These are phyloP conservation scores for Trichocladium uniseriatum DNA, from an alignment of 495 filamentous ascomycete species.

Conservation along the genomic window DNA sequence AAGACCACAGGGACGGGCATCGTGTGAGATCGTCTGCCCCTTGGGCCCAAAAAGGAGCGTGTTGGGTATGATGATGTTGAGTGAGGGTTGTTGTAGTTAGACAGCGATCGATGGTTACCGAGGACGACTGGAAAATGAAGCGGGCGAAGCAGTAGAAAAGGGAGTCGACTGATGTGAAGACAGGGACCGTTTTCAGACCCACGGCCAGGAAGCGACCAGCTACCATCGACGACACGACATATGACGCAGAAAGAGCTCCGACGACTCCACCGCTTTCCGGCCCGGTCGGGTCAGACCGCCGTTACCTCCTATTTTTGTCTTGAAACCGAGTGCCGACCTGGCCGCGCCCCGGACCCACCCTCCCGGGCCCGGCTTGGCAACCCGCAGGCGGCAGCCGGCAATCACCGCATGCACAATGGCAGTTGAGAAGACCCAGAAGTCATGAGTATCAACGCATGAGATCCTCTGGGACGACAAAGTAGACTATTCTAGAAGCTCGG, in stretches of 20 bases:
- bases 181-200: too few relatives aligned
- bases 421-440: too few relatives aligned
- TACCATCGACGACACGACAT: background rate
- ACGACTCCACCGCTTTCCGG: background rate
- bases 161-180: background rate
- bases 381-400: background rate
- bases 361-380: conserved; percentile 3
- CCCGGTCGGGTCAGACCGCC: background rate
- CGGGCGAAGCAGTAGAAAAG: conserved; percentile 2
- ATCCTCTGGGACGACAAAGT: too few relatives aligned
- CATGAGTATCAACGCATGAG: too few relatives aligned
- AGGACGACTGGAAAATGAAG: too few relatives aligned
- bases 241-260: background rate
- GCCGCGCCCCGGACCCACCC: background rate
- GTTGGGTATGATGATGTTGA: background rate
- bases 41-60: background rate
- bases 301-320: background rate
- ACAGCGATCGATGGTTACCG: background rate
- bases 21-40: background rate
- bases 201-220: too few relatives aligned
- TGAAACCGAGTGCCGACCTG: conserved; percentile 1
- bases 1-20: conserved; percentile 16
- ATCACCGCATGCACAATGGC: too few relatives aligned
- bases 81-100: background rate
- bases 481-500: too few relatives aligned